Conservation (phyloP, 139 green algal species). For the Nannochloris sp. region DNA sequence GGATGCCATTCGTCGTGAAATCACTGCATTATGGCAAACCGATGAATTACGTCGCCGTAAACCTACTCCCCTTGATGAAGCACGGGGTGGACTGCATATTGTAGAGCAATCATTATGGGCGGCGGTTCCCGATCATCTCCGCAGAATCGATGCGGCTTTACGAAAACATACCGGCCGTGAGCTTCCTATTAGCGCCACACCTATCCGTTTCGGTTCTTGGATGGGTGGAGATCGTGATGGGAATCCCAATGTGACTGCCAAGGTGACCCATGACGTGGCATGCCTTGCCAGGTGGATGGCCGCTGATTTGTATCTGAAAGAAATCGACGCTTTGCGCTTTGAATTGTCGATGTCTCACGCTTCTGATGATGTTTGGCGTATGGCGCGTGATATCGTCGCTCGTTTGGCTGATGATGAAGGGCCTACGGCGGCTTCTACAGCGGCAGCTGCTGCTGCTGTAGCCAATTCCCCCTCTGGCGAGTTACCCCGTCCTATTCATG, state of each 20-base stretch:
- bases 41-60: conserved; percentile 84
- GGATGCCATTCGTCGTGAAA: conserved; percentile 65
- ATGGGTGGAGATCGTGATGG: conserved; percentile 95
- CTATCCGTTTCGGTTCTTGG: conserved; percentile 79
- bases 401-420: background rate
- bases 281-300: conserved; percentile 80
- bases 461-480: no score
- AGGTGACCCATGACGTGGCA: conserved; percentile 63
- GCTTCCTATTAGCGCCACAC: conserved; percentile 66
- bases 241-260: conserved; percentile 88
- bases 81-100: conserved; percentile 83
- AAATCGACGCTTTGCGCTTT: conserved; percentile 83
- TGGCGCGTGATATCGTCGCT: conserved; percentile 27
- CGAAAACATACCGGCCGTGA: conserved; percentile 73
- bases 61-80: conserved; percentile 91
- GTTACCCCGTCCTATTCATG: no score
- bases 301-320: conserved; percentile 84
- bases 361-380: conserved; percentile 39
- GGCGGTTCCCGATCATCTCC: conserved; percentile 76
- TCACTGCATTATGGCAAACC: conserved; percentile 87
- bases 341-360: conserved; percentile 90
- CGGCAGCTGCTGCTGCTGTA: no score
- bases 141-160: conserved; percentile 65
- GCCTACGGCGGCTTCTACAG: no score
- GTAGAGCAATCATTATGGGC: conserved; percentile 89